A percentile compares a stretch with the other conserved stretches of the same genome.
Evolutionary conservation across 257 asterid genomes (phyloP).

Genomic region (Phtheirospermum japonicum): DNA sequence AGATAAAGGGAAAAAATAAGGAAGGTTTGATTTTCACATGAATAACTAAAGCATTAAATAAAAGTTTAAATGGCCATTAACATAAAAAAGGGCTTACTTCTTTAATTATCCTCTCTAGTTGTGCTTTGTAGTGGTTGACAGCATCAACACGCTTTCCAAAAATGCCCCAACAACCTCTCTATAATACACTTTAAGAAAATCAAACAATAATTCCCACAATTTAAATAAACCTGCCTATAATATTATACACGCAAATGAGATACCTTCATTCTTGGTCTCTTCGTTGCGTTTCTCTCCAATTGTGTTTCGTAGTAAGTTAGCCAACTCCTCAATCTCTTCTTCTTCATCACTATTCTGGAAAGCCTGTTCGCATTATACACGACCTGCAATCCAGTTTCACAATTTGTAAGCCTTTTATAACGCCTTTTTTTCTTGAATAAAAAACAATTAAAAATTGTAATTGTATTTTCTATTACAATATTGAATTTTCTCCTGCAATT

Average conservation of each 20-base stretch:
- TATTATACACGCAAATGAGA: conserved; percentile 12
- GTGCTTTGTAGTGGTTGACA: conserved; percentile 56
- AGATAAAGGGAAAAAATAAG: not conserved
- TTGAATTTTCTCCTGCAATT: not conserved
- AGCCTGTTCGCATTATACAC: conserved; percentile 71
- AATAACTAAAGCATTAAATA: conserved; percentile 1
- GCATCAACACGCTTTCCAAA: conserved; percentile 76
- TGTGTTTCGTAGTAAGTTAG: conserved; percentile 71
- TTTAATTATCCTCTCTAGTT: conserved; percentile 46
- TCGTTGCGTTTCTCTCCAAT: conserved; percentile 59
- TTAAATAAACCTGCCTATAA: too few relatives aligned
- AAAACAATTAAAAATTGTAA: conserved; percentile 1
- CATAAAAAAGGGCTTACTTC: conserved; percentile 44
- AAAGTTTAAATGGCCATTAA: not conserved
- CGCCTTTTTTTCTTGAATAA: conserved; percentile 14
- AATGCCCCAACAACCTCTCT: conserved; percentile 87
- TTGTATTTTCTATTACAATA: not conserved
- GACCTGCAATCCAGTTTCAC: conserved; percentile 43
- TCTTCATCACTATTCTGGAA: conserved; percentile 55
- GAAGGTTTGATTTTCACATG: not conserved
- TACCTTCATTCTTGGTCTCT: conserved; percentile 69
- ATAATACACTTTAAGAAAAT: conserved; percentile 31
- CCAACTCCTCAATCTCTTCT: conserved; percentile 66
- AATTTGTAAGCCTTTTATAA: conserved; percentile 18
- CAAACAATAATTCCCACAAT: conserved; percentile 22